Evolutionary conservation across 2,329 filamentous ascomycete genomes (phyloP), one percentile per base, ranked within the genome.

Genomic region (Akanthomyces uredinophilus): DNA sequence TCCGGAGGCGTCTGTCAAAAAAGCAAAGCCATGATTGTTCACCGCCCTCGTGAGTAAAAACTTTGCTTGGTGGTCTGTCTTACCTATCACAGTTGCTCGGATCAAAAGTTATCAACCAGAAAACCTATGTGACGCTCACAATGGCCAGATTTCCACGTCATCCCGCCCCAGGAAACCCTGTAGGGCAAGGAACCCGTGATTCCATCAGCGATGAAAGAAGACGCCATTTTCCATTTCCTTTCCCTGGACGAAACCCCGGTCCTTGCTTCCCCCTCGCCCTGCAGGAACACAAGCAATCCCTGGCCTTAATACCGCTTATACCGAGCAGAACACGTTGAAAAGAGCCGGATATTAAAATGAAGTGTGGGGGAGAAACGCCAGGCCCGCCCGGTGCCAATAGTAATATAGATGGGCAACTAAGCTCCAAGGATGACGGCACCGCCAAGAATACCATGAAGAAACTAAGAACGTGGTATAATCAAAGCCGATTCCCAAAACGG

Each of bases 291-390:
- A 1, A 35, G 32, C 32, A 65, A 65, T 55, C 53, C 37, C 53
- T 54, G 52, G 16, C 57, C 47, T 41, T 51, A 59, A 39, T 59
- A 47, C 62, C 41, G n/a, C 41, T 37, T 35, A 35, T 56, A 56
- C 54, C 54, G 27, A 56, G 24, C 44, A 47, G 22, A 47, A 47
- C 39, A 44, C 46, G 22, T 16, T 24, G 14, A 43, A 7, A 54
- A 37, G 49, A 52, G 14, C 49, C 49, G 49, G 49, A 52, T 55
- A 55, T 43, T 55, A 44, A 55, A 44, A 55, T 55, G 52, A 44
- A 22, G 39, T 44, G 52, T 55, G 52, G 52, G 52, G 52, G 18
- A 41, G 20, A 35, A 35, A 35, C 32, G 32, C 32, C 32, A 35
- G 32, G 32, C 32, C 7, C 32, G 32, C 49, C 18, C 10, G 29